phyloP scores from a whole-genome alignment of 2,329 filamentous ascomycete genomes.

The Fusarium hainanense region DNA sequence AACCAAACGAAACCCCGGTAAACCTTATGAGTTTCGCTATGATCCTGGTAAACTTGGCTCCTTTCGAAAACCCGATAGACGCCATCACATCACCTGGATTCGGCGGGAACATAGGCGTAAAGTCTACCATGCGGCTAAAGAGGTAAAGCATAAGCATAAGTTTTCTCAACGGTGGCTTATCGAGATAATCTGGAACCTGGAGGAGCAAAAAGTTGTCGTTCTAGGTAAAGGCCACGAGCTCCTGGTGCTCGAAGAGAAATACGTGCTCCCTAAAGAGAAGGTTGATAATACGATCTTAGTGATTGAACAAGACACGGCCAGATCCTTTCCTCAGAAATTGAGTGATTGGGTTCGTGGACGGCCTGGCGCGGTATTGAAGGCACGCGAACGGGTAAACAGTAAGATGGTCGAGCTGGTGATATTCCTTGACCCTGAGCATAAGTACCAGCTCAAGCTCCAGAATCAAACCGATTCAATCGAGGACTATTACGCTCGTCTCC shows the following conservation, averaged over 20 bases:
- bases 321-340: fast-evolving
- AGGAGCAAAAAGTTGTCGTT: neutral
- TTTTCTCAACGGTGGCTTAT: conserved; percentile 18
- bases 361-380: too few relatives aligned
- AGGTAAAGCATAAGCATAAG: neutral
- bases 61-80: neutral
- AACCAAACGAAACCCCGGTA: neutral
- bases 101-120: neutral
- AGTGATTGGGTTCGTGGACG: neutral
- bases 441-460: neutral
- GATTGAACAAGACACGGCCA: neutral
- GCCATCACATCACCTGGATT: neutral
- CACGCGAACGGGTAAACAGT: neutral
- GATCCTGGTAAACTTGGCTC: neutral
- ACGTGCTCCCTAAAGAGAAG: neutral
- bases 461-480: neutral
- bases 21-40: neutral
- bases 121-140: neutral
- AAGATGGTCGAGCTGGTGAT: neutral
- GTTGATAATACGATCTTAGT: neutral
- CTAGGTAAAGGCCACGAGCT: neutral
- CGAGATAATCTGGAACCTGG: conserved; percentile 9
- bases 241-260: neutral
- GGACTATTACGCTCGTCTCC: neutral
- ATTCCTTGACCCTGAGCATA: neutral